These are phyloP conservation scores for Thalia dealbata DNA, from an alignment of 176 grass and related monocot genomes.

Conservation along the genomic window DNA sequence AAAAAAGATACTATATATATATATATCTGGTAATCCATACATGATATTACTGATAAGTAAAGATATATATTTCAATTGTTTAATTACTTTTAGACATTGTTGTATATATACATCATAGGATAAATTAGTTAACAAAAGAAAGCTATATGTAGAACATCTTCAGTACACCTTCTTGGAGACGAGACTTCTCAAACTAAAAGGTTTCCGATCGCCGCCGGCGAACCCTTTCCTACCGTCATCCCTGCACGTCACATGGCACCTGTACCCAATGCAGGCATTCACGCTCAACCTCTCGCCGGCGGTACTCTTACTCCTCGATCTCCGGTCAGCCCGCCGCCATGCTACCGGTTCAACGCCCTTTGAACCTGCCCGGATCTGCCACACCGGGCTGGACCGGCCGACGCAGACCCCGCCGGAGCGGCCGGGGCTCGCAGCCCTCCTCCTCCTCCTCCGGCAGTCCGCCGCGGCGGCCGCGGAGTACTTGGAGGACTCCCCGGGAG, in stretches of 20 bases:
- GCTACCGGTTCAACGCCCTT: neutral
- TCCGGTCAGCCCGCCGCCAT: neutral
- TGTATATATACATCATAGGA: too few relatives aligned
- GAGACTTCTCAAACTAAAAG: neutral
- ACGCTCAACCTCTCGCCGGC: neutral
- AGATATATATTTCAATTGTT: too few relatives aligned
- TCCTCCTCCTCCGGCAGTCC: neutral
- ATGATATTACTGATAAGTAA: too few relatives aligned
- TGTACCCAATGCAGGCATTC: constrained; percentile 10
- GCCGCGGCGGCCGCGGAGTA: neutral
- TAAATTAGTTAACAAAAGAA: too few relatives aligned
- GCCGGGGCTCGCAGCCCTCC: neutral
- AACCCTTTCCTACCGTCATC: neutral
- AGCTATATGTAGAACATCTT: too few relatives aligned
- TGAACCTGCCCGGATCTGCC: constrained; percentile 3
- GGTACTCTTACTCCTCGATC: neutral
- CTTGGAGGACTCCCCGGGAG: constrained; percentile 10
- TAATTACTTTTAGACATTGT: too few relatives aligned
- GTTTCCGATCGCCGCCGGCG: neutral
- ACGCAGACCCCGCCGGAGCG: neutral
- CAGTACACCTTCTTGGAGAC: neutral
- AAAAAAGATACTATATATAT: too few relatives aligned
- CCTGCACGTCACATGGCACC: neutral
- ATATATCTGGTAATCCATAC: too few relatives aligned
- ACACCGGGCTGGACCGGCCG: constrained; percentile 3